Evolutionary conservation across 2,329 filamentous ascomycete species (phyloP), one percentile per base, ranked within the genome.

Genomic region (Magnaporthiopsis incrustans): DNA sequence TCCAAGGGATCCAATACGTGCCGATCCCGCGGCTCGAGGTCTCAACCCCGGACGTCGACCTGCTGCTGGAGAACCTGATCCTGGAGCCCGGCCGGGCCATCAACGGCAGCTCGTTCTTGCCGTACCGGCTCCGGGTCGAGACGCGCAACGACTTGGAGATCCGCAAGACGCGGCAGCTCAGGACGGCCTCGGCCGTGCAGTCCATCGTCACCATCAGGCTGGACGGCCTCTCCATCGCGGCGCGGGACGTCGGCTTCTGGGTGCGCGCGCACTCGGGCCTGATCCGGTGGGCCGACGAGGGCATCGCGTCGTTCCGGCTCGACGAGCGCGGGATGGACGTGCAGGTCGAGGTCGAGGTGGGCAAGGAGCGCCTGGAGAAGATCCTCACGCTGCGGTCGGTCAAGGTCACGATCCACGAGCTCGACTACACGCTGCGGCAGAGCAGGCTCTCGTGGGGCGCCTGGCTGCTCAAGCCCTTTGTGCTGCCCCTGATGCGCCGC

Each of bases 1-100:
- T 97, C 65, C 83, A 91, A 68, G 85, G 86, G 2, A 82, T 98
- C 38, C 92, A 97, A 73, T 92, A 92, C 75, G 79, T 98, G 4
- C 94, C 94, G 0, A 95, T 98, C 63, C 93, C 93, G 0, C 88
- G 94, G 5, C 76, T 97, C n/a, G 94, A 97, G 74, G 81, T 97
- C 6, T 89, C 91, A 0, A 89, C 89, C 4, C 93, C 92, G 0
- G 87, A 90, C 44, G 81, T 96, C 64, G 93, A 97, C 70, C 83
- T 98, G 6, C 79, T 98, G 1, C 78, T 98, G 2, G 94, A 98
- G 72, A 97, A 96, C 68, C 80, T 98, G 38, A 89, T 98, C 66
- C 82, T 98, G 38, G 91, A 97, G 72, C 94, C 94, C 0, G 94
- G 94, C 8, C 82, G 82, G 65, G 96, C 92, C 0, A 82, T 96